These are phyloP conservation scores for Stachybotrys echinatus DNA, from an alignment of 2,329 filamentous ascomycete genomes.

Conservation along the genomic window DNA sequence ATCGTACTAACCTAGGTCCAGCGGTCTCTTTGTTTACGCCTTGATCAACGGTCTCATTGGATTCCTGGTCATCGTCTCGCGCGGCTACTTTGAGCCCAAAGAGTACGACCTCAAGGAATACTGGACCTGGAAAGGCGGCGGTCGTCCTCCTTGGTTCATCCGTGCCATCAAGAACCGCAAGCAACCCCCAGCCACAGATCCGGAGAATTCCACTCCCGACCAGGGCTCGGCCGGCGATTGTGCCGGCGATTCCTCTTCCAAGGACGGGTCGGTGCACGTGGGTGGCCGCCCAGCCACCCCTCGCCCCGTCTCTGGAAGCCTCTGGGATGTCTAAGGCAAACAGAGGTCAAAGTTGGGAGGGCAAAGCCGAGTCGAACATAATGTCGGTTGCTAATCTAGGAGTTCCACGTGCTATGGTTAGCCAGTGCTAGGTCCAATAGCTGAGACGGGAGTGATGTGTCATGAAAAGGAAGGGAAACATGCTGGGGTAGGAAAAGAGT, in stretches of 20 bases:
- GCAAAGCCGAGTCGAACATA: not conserved
- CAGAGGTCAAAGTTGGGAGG: too few relatives aligned
- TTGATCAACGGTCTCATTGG: constrained; percentile 43
- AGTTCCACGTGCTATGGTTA: too few relatives aligned
- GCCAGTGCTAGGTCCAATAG: too few relatives aligned
- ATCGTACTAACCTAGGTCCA: constrained; percentile 17
- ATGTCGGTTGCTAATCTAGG: too few relatives aligned
- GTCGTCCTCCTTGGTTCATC: constrained; percentile 42
- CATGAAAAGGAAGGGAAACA: too few relatives aligned
- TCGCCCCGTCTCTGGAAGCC: not conserved
- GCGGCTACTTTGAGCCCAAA: constrained; percentile 38
- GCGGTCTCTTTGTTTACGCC: constrained; percentile 49
- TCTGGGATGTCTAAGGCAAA: not conserved
- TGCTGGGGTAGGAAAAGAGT: too few relatives aligned
- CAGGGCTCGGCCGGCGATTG: constrained; percentile 8
- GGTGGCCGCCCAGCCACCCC: constrained; percentile 11
- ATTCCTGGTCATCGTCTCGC: constrained; percentile 35
- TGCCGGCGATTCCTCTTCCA: constrained; percentile 14
- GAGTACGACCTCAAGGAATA: constrained; percentile 52
- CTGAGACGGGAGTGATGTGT: too few relatives aligned
- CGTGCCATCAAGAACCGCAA: constrained; percentile 24
- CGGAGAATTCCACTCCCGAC: not conserved
- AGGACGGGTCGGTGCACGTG: constrained; percentile 12
- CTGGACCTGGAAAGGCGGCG: constrained; percentile 47
- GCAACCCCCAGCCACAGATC: constrained; percentile 3